Percentiles rank a stretch among this genome's conserved stretches.
Evolutionary conservation across 2,329 filamentous ascomycete genomes (phyloP).

Genomic region (Fusarium graminum): DNA sequence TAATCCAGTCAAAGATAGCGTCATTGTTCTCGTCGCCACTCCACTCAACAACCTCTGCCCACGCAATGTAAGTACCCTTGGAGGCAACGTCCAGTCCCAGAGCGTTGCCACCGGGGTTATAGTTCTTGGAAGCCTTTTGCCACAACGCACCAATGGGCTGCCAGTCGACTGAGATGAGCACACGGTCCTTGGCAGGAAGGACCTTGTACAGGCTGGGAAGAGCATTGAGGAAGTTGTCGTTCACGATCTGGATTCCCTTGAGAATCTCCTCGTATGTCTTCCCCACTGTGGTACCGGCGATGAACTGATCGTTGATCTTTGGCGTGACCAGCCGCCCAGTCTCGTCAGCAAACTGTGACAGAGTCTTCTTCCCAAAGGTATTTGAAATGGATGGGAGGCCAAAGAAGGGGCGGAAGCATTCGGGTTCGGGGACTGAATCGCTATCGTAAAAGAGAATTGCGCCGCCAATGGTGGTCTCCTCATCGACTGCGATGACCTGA

Average conservation of each 20-base stretch:
- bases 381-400: slow-evolving; percentile 25
- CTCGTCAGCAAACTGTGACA: slow-evolving; percentile 26
- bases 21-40: slow-evolving; percentile 31
- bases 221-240: slow-evolving; percentile 24
- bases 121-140: slow-evolving; percentile 18
- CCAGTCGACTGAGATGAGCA: slow-evolving; percentile 33
- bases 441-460: slow-evolving; percentile 38
- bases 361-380: slow-evolving; percentile 26
- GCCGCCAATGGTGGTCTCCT: slow-evolving; percentile 26
- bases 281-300: slow-evolving; percentile 25
- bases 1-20: slow-evolving; percentile 27
- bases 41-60: slow-evolving; percentile 41
- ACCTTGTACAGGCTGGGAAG: slow-evolving; percentile 19
- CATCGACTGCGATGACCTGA: slow-evolving; percentile 28
- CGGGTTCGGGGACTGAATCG: slow-evolving; percentile 22
- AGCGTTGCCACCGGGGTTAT: slow-evolving; percentile 23
- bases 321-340: slow-evolving; percentile 26
- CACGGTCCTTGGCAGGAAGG: slow-evolving; percentile 19
- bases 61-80: slow-evolving; percentile 34
- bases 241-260: slow-evolving; percentile 9
- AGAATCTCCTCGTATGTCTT: slow-evolving; percentile 32
- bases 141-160: slow-evolving; percentile 31
- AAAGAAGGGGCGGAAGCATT: slow-evolving; percentile 35
- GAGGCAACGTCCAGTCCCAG: slow-evolving; percentile 26
- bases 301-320: slow-evolving; percentile 36